phyloP scores from a whole-genome alignment of 2,329 filamentous ascomycete species.

The Colletotrichum spinosum region DNA sequence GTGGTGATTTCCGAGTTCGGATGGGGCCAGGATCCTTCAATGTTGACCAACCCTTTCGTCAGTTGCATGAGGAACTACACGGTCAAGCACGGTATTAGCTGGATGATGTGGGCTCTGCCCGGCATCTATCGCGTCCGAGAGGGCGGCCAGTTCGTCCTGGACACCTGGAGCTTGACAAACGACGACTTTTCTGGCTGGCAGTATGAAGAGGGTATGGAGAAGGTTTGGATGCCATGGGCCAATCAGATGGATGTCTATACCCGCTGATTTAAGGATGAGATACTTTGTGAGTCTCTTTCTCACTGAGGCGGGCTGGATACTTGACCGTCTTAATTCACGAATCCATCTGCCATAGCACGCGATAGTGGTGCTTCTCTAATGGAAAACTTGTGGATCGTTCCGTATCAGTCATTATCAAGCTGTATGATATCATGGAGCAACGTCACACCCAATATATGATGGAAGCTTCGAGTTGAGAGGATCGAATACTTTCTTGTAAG shows the following conservation, averaged over 20 bases:
- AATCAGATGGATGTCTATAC: conserved; percentile 46
- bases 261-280: neutral
- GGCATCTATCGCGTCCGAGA: conserved; percentile 59
- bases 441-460: no score
- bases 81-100: conserved; percentile 55
- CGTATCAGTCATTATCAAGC: no score
- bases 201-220: conserved; percentile 56
- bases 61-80: conserved; percentile 59
- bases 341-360: no score
- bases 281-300: no score
- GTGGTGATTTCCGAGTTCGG: conserved; percentile 60
- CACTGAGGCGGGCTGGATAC: no score
- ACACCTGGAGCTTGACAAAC: conserved; percentile 61
- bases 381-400: no score
- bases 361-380: no score
- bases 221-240: conserved; percentile 63
- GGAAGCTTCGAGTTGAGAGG: no score
- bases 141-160: conserved; percentile 56
- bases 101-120: conserved; percentile 62
- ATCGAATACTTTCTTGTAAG: no score
- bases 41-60: conserved; percentile 56
- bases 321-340: no score
- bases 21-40: conserved; percentile 40
- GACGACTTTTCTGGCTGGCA: conserved; percentile 59
- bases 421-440: no score